Conservation (phyloP, 148 eudicot species). For the Oxyria digyna region DNA sequence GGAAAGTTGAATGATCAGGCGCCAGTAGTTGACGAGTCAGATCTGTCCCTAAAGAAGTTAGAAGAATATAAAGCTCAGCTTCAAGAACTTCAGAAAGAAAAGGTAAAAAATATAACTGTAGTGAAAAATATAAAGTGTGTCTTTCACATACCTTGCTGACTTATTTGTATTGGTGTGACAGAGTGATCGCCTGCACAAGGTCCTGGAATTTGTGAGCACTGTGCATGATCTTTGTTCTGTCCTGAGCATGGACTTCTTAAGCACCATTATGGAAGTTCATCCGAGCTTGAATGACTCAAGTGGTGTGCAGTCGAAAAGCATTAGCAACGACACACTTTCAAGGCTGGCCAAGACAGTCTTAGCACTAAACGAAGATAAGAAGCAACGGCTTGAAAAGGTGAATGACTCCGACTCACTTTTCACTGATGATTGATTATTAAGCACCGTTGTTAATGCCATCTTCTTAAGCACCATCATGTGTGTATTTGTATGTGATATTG, state of each 20-base stretch:
- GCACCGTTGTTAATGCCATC: too few species aligned
- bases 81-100: constrained; percentile 92
- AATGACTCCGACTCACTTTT: too few species aligned
- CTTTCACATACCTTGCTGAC: background rate
- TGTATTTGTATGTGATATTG: background rate
- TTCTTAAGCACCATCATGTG: too few species aligned
- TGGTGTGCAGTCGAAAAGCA: constrained; percentile 83
- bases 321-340: constrained; percentile 84
- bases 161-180: constrained; percentile 22
- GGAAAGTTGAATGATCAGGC: constrained; percentile 46
- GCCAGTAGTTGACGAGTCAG: constrained; percentile 71
- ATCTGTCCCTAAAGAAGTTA: constrained; percentile 73
- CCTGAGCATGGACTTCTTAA: constrained; percentile 89
- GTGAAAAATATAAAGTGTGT: background rate
- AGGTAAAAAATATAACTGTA: constrained; percentile 26
- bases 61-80: constrained; percentile 82
- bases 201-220: constrained; percentile 87
- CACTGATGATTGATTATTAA: background rate
- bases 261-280: constrained; percentile 95
- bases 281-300: constrained; percentile 83
- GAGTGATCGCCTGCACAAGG: constrained; percentile 98
- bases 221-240: constrained; percentile 98
- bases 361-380: constrained; percentile 78
- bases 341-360: constrained; percentile 80
- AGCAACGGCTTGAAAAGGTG: constrained; percentile 86